Base-by-base conservation (phyloP, 768 basidiomycete species). In the Leccinum boreale region DNA sequence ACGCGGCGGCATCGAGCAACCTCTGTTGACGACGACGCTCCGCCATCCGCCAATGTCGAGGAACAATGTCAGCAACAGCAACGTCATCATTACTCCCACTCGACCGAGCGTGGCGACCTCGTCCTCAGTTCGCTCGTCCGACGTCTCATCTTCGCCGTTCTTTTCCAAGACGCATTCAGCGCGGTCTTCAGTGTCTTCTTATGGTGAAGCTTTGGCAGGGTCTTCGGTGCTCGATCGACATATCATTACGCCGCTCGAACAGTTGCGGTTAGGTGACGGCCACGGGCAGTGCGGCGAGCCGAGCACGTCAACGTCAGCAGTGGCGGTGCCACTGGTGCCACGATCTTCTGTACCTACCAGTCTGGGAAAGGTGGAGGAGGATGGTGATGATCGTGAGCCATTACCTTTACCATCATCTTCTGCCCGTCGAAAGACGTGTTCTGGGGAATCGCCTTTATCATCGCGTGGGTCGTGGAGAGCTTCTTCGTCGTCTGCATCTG, bases 51-150 rank as follows among this genome's bases (percentile, higher is more conserved):
- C 19, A 3, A 23, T 47, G 29, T 31, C 67, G 31, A 57, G 62
- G 48, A 56, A 46, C 52, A n/a, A n/a, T n/a, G n/a, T n/a, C n/a
- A 42, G 4, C 10, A 44, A 44, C 11, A 19, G 42, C 42, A 42
- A 42, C n/a, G 15, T 9, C n/a, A 19, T 19, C 19, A n/a, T 61
- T 5, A 24, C 62, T 53, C 61, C 56, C 26, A 58, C 71, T 2
- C 73, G 78, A 15, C 78, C 77, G 0, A 81, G 80, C 59, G 79
- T 78, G 6, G 77, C 80, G 0, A 85, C 85, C 0, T 71, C 79
- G 0, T 83, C 87, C 0, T 89, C 86, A 1, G 84, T 85, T 6
- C 77, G 79, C 50, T 82, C 81, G 3, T 83, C 83, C 15, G 83
- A 85, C 45, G 76, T 81, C 19, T 80, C 81, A 3, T 83, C 84